phyloP scores from a whole-genome alignment of 2,329 filamentous ascomycete genomes.

The Keithomyces neogunnii region DNA sequence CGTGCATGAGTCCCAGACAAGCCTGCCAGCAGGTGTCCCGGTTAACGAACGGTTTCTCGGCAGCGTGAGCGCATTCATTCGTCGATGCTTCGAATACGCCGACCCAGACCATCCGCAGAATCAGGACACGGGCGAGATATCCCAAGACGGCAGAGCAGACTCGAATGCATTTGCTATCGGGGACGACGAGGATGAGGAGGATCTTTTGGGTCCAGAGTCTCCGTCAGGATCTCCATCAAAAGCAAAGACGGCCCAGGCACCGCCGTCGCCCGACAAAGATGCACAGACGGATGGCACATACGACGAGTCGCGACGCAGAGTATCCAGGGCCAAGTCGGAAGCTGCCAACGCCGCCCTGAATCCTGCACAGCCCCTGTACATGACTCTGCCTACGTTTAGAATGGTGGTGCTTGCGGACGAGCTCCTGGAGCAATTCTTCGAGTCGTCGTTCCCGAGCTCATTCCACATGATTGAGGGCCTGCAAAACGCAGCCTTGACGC shows the following conservation, averaged over 20 bases:
- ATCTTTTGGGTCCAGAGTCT: conserved; percentile 53
- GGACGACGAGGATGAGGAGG: conserved; percentile 52
- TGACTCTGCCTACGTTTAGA: conserved; percentile 93
- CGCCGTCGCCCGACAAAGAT: conserved; percentile 22
- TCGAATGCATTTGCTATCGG: conserved; percentile 62
- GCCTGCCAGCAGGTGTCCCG: conserved; percentile 42
- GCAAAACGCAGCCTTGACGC: conserved; percentile 19
- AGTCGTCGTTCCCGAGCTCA: conserved; percentile 86
- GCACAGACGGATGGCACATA: conserved; percentile 9
- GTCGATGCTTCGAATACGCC: conserved; percentile 94
- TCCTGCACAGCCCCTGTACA: conserved; percentile 85
- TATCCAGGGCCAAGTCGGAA: conserved; percentile 60
- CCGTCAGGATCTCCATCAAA: conserved; percentile 32
- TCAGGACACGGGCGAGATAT: conserved; percentile 27
- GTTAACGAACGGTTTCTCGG: conserved; percentile 84
- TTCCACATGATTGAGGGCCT: conserved; percentile 75
- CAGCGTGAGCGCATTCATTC: conserved; percentile 91
- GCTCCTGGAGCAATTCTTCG: conserved; percentile 92
- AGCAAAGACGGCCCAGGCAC: conserved; percentile 33
- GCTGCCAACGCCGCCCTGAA: conserved; percentile 86
- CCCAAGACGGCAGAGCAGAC: conserved; percentile 17
- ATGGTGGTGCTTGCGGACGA: conserved; percentile 98
- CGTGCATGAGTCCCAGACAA: conserved; percentile 24
- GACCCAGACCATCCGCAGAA: conserved; percentile 76
- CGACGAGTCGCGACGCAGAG: conserved; percentile 21